Base-by-base conservation (phyloP, 257 asterid genomes). In the Mitragyna speciosa region DNA sequence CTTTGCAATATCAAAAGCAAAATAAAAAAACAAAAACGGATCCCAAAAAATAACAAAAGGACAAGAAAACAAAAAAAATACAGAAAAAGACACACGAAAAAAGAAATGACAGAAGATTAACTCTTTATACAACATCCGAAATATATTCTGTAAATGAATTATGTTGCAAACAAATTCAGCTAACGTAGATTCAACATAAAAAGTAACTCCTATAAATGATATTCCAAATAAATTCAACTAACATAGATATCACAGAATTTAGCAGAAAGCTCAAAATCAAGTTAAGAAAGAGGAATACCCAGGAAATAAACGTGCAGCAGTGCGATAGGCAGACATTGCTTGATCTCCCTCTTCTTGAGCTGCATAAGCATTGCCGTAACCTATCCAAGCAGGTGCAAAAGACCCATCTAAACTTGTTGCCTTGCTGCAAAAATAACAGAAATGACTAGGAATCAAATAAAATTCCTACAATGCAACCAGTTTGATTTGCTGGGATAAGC, bases 311-410 rank as follows among this genome's bases (percentile, higher is more conserved):
- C 99, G 98, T 84, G 97, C 93, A 87, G 99, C 98, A 78, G 99
- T 96, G 67, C 99, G 98, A 78, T 96, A 96, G 80, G 98, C 98
- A 76, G 99, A 91, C 97, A 96, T 89, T 70, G 99, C 98, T 81
- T 96, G 99, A 79, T 96, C 99, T 76, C 99, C 99, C 90, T 92
- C 99, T 86, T 96, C 98, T 85, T 89, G 89, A 82, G 98, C 97
- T 31, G 98, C 96, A 82, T 91, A 91, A 61, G 99, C 97, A 92
- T 96, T 94, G 63, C 99, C 99, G 79, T 82, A 88, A 78, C 99
- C 99, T 52, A 94, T 91, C 99, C 99, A 96, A 73, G 96, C 97
- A 28, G 99, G 97, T 80, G 98, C 95, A 86, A 96, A 96, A 52
- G 97, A 88, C 76, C 97, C 98, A 81, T 96, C 99, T 84, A 96